Conservation (phyloP, 2,329 filamentous ascomycete genomes). For the Penicillium sp. region DNA sequence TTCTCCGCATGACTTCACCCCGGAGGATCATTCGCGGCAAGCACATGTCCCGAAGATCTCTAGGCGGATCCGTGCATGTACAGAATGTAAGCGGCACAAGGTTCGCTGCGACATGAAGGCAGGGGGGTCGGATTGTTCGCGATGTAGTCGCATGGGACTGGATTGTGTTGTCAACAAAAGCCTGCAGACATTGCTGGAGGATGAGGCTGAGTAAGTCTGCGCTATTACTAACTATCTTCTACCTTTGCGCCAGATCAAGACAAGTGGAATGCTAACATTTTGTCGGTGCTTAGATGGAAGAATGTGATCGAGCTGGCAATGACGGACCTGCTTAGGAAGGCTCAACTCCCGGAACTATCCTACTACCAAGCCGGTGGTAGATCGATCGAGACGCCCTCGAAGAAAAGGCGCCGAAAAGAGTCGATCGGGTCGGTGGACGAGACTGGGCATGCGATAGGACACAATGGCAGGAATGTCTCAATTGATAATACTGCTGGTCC, state of each 20-base stretch:
- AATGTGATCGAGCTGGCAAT: constrained; percentile 40
- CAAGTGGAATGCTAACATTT: constrained; percentile 12
- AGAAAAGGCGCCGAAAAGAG: constrained; percentile 32
- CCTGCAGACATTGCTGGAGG: constrained; percentile 49
- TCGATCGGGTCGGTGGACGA: constrained; percentile 37
- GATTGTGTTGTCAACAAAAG: constrained; percentile 56
- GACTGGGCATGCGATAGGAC: constrained; percentile 13
- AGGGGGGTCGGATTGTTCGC: constrained; percentile 49
- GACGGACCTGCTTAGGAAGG: constrained; percentile 38
- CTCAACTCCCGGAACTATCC: constrained; percentile 38
- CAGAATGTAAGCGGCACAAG: constrained; percentile 55
- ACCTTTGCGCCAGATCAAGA: neutral
- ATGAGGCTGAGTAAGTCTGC: constrained; percentile 47
- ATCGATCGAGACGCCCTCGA: constrained; percentile 30
- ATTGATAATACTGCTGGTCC: constrained; percentile 11
- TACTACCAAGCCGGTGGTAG: constrained; percentile 37
- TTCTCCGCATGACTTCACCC: constrained; percentile 29
- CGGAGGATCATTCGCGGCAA: constrained; percentile 31
- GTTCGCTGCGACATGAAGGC: constrained; percentile 56
- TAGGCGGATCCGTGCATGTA: constrained; percentile 51
- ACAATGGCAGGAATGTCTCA: constrained; percentile 20
- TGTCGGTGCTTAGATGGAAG: constrained; percentile 33
- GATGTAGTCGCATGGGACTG: constrained; percentile 51
- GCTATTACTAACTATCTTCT: constrained; percentile 19
- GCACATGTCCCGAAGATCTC: constrained; percentile 44